These are phyloP conservation scores for Sugiyamaella floridensis DNA, from an alignment of 805 yeast species.

Conservation along the genomic window DNA sequence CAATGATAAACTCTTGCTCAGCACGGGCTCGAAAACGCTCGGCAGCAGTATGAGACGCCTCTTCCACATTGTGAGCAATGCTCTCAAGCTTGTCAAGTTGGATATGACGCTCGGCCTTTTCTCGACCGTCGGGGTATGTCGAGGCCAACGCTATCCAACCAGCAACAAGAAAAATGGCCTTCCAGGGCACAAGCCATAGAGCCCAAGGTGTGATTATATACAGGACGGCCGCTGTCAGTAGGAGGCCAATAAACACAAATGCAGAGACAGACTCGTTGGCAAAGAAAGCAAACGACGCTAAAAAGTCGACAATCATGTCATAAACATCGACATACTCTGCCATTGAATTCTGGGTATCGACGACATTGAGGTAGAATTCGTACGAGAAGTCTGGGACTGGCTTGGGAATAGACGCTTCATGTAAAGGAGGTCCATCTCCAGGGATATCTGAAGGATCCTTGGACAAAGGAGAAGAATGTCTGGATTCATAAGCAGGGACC, in stretches of 20 bases:
- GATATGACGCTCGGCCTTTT: neutral
- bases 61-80: neutral
- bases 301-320: slow-evolving; percentile 46
- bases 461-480: slow-evolving; percentile 46
- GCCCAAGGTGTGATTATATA: slow-evolving; percentile 28
- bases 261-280: slow-evolving; percentile 49
- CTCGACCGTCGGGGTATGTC: slow-evolving; percentile 9
- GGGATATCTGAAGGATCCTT: neutral
- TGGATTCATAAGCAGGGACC: slow-evolving; percentile 56
- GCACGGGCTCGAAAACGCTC: slow-evolving; percentile 22
- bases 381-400: slow-evolving; percentile 75
- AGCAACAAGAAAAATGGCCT: slow-evolving; percentile 30
- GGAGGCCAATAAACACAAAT: slow-evolving; percentile 38
- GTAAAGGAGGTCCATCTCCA: slow-evolving; percentile 39
- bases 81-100: slow-evolving; percentile 1
- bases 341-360: slow-evolving; percentile 82
- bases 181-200: slow-evolving; percentile 31
- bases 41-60: neutral
- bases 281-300: slow-evolving; percentile 56
- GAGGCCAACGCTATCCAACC: slow-evolving; percentile 44
- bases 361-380: slow-evolving; percentile 69
- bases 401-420: slow-evolving; percentile 46
- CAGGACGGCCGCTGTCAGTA: slow-evolving; percentile 30
- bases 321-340: slow-evolving; percentile 52
- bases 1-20: slow-evolving; percentile 34